Base-by-base conservation (phyloP, 2,329 filamentous ascomycete species). In the Microthyrium microscopicum region DNA sequence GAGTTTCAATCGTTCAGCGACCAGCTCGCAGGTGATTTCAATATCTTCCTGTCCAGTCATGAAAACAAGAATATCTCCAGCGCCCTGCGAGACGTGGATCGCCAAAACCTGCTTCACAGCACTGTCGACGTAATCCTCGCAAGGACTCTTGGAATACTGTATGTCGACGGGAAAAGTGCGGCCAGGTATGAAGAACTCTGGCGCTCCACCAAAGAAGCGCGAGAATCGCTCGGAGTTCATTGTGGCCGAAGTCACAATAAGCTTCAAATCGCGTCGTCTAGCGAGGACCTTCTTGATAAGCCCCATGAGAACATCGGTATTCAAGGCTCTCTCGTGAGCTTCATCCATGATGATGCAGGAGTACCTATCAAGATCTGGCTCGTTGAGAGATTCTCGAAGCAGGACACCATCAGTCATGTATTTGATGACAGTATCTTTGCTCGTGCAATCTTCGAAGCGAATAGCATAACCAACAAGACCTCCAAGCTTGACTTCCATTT, bases 1-100 rank as follows among this genome's bases (percentile, higher is more conserved):
- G 20, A 87, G 70, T 42, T 82, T 77, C 12, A 98, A 63, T 27
- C 89, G 69, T 51, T 94, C 87, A 35, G 82, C 81, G 3, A 95
- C 69, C 15, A 95, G 63, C 49, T 98, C 89, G 51, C 89, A 98
- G 0, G 91, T 98, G 26, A 79, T 79, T 54, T 98, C 89, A 40
- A 98, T 98, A 49, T 98, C 89, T 56, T 98, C 91, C 53, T 95
- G 89, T 8, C 89, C 89, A 0, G 91, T 98, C 89, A 98, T 98
- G 56, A 98, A 98, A 6, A 98, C 87, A 6, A 98, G 62, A 36
- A 98, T 95, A 56, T 98, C 89, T 9, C 89, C 89, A 1, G 73
- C 58, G 1, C 82, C 82, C 64, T 95, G 91, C 0, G 85, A 93
- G 8, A 98, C 85, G 47, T 98, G 89, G 33, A 98, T 95, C 1